Percentiles rank a stretch among this genome's conserved stretches.
phyloP scores from a whole-genome alignment of 208 protist genomes.

The Strigomonas galati region DNA sequence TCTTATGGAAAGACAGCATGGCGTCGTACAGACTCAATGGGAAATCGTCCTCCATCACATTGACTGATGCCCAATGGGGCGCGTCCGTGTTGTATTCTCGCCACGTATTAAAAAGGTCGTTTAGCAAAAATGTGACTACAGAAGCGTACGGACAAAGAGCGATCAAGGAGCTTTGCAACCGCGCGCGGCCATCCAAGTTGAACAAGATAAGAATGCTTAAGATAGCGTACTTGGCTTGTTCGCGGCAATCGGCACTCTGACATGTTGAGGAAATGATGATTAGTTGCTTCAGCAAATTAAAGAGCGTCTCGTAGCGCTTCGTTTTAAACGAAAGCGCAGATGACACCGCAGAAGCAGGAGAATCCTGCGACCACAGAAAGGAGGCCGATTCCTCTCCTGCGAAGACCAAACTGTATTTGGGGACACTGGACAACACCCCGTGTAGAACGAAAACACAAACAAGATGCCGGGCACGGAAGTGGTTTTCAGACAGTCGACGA shows the following conservation, averaged over 20 bases:
- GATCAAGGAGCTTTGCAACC: slow-evolving; percentile 53
- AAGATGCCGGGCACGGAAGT: no score
- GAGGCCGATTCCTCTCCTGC: no score
- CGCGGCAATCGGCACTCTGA: slow-evolving; percentile 27
- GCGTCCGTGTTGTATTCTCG: background rate
- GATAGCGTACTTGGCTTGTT: no score
- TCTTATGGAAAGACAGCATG: slow-evolving; percentile 32
- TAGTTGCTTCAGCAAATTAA: slow-evolving; percentile 53
- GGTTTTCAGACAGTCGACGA: no score
- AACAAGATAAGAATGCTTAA: no score
- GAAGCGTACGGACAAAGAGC: slow-evolving; percentile 65
- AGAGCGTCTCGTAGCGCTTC: slow-evolving; percentile 44
- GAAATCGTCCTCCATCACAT: slow-evolving; percentile 18
- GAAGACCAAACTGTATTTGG: no score
- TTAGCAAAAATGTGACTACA: slow-evolving; percentile 56
- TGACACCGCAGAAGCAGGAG: no score
- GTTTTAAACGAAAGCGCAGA: slow-evolving; percentile 8
- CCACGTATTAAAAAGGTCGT: slow-evolving; percentile 47
- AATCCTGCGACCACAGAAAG: no score
- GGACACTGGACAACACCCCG: no score
- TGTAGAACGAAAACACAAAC: no score
- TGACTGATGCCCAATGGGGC: no score
- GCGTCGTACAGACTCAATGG: slow-evolving; percentile 27
- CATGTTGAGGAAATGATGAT: slow-evolving; percentile 49
- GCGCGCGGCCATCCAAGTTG: slow-evolving; percentile 34